Percentiles rank a stretch among this genome's conserved stretches.
phyloP scores from a whole-genome alignment of 768 basidiomycete species.

The Suillus cothurnatus region DNA sequence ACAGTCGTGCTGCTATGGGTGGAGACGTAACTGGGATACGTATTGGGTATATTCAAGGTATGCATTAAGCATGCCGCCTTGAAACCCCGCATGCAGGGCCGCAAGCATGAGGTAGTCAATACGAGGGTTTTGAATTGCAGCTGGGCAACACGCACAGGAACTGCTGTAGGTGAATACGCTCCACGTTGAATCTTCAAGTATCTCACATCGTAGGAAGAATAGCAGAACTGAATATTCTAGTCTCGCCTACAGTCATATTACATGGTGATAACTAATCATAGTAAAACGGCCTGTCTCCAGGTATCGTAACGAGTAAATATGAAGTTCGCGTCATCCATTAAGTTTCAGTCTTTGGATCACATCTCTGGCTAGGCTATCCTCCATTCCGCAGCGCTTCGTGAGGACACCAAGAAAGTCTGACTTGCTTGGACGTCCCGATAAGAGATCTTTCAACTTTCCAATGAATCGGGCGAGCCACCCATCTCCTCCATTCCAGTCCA shows the following conservation, averaged over 20 bases:
- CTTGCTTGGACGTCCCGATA: slow-evolving; percentile 1
- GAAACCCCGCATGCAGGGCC: background rate
- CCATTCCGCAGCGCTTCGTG: slow-evolving; percentile 5
- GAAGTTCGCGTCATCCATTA: background rate
- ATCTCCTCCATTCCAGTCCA: slow-evolving; percentile 1
- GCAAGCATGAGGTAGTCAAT: background rate
- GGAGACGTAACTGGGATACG: background rate
- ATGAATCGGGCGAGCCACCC: background rate
- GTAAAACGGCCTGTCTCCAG: background rate
- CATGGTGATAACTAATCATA: background rate
- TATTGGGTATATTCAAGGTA: background rate
- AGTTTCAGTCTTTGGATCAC: background rate
- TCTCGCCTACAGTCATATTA: no score
- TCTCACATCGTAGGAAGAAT: no score
- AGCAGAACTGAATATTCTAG: no score
- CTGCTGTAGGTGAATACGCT: no score
- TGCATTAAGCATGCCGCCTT: background rate
- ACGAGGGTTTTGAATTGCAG: no score
- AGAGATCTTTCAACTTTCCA: background rate
- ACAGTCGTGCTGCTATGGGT: background rate
- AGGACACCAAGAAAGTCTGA: background rate
- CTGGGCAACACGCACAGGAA: no score
- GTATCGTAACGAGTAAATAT: background rate
- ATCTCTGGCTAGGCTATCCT: background rate
- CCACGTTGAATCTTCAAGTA: no score